phyloP scores from a whole-genome alignment of 352 stramenopile species.

The Phytopythium montanum region DNA sequence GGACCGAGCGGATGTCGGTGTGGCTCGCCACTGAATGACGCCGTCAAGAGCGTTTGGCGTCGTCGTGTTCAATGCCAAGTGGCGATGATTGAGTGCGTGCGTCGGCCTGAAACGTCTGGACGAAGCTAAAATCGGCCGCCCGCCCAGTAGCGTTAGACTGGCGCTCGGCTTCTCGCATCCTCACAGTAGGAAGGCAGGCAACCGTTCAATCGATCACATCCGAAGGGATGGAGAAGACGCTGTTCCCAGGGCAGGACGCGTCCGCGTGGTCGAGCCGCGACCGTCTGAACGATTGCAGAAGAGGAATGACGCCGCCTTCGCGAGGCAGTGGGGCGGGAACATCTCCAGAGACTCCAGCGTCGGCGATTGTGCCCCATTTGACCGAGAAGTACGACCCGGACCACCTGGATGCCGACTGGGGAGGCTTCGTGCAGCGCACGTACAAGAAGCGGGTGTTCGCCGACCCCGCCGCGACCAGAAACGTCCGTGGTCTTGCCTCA shows the following conservation, averaged over 20 bases:
- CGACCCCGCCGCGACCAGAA: constrained; percentile 31
- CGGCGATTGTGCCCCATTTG: constrained; percentile 37
- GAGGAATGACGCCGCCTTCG: constrained; percentile 6
- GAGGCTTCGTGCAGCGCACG: constrained; percentile 52
- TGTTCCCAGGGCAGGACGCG: constrained; percentile 35
- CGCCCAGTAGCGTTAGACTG: neutral
- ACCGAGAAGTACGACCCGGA: constrained; percentile 71
- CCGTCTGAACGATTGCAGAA: neutral
- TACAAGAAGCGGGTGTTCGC: constrained; percentile 67
- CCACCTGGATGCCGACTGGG: constrained; percentile 74
- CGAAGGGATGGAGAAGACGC: constrained; percentile 41
- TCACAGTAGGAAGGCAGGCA: neutral
- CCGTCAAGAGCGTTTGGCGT: neutral
- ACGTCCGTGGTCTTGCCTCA: constrained; percentile 25
- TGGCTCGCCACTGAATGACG: neutral
- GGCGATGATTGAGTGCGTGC: neutral
- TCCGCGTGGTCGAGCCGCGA: constrained; percentile 25
- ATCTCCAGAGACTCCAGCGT: neutral
- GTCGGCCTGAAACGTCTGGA: neutral
- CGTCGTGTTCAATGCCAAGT: neutral
- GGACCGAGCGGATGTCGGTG: constrained; percentile 3
- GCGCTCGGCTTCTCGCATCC: neutral
- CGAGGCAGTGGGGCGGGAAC: neutral
- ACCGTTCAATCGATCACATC: neutral
- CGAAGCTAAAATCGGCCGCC: neutral